Conservation (phyloP, 139 green algal genomes). For the Micractinium sp. region DNA sequence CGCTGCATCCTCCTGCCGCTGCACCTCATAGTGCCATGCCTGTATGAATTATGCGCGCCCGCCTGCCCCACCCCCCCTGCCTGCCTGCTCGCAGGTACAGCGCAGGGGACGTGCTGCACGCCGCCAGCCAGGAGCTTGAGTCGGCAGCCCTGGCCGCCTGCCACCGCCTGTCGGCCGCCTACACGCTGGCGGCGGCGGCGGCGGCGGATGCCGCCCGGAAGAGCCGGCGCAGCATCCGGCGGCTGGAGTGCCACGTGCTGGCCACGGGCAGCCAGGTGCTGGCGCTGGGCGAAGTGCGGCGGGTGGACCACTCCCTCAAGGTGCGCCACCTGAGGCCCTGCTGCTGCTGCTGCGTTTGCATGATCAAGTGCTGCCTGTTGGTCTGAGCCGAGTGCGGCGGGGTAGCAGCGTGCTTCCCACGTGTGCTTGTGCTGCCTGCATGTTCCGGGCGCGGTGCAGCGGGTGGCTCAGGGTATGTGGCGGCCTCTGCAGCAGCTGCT, state of each 20-base stretch:
- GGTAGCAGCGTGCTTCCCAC: too few species aligned
- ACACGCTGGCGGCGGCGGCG: neutral
- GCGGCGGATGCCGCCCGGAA: neutral
- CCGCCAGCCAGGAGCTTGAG: constrained; percentile 41
- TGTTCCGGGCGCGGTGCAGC: too few species aligned
- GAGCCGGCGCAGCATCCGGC: neutral
- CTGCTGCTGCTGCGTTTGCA: too few species aligned
- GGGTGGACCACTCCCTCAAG: constrained; percentile 42
- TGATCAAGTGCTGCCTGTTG: neutral
- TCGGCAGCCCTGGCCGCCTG: constrained; percentile 36
- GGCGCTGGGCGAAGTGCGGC: constrained; percentile 32
- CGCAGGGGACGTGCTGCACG: constrained; percentile 32
- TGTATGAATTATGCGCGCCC: neutral
- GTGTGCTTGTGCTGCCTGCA: too few species aligned
- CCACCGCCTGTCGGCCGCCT: constrained; percentile 18
- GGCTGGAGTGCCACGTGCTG: constrained; percentile 47
- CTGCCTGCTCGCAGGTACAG: constrained; percentile 31
- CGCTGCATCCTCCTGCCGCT: too few species aligned
- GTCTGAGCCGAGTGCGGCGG: neutral
- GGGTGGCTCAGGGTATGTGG: too few species aligned
- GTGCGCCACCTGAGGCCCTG: too few species aligned
- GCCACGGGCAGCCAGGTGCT: constrained; percentile 33
- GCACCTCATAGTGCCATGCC: too few species aligned
- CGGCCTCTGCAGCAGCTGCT: too few species aligned
- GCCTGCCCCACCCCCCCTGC: neutral